phyloP scores from a whole-genome alignment of 2,329 filamentous ascomycete species.

The Stromatinia cepivora region DNA sequence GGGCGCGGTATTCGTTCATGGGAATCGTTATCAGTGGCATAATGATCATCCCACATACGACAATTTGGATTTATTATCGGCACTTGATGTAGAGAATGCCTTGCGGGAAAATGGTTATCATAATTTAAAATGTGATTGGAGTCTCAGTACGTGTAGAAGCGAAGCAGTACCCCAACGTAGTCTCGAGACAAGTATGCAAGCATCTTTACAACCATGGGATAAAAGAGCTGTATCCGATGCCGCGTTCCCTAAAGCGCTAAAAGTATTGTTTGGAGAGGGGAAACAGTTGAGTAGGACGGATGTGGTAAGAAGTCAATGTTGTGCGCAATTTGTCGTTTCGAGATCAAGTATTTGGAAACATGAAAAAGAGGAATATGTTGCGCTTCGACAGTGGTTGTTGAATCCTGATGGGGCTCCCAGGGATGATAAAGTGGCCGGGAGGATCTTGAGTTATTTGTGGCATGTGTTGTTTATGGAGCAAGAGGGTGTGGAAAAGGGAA shows the following conservation, averaged over 20 bases:
- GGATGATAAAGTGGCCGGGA: conserved; percentile 47
- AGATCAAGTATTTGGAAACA: conserved; percentile 51
- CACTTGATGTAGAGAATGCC: conserved; percentile 45
- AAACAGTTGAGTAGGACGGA: conserved; percentile 46
- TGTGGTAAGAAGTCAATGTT: conserved; percentile 52
- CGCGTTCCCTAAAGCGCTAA: conserved; percentile 42
- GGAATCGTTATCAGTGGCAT: conserved; percentile 48
- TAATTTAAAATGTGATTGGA: conserved; percentile 54
- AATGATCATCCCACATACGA: conserved; percentile 49
- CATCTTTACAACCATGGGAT: conserved; percentile 47
- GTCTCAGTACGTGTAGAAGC: conserved; percentile 44
- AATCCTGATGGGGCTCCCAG: conserved; percentile 45
- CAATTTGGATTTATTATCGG: conserved; percentile 45
- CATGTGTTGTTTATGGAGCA: conserved; percentile 48
- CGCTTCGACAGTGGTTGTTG: conserved; percentile 55
- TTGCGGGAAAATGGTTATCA: conserved; percentile 47
- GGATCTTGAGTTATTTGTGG: conserved; percentile 52
- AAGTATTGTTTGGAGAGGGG: conserved; percentile 42
- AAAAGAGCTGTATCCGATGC: conserved; percentile 45
- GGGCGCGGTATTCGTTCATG: conserved; percentile 48
- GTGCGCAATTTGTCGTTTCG: conserved; percentile 56
- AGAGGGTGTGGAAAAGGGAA: neutral
- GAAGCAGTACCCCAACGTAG: conserved; percentile 44
- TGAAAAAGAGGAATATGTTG: conserved; percentile 51
- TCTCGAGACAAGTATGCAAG: conserved; percentile 44